Conservation (phyloP, 805 yeast species). For the Metschnikowia amazonensis region DNA sequence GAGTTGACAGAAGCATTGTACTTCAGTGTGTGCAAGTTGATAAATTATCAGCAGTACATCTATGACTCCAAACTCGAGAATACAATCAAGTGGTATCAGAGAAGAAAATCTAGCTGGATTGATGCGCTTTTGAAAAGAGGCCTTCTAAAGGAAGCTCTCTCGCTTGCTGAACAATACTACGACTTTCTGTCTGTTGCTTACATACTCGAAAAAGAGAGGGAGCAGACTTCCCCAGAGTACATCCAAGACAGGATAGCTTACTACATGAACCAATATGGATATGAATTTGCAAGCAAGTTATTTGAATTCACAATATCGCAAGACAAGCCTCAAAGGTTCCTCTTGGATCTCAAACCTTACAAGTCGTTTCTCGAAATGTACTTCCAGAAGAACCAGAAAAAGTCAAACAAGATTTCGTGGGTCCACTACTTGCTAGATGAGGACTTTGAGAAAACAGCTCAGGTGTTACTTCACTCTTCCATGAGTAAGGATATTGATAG, state of each 20-base stretch:
- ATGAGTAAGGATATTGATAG: slow-evolving; percentile 34
- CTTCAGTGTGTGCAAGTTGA: slow-evolving; percentile 34
- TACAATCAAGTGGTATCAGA: slow-evolving; percentile 33
- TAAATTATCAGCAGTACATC: slow-evolving; percentile 30
- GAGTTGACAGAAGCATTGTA: slow-evolving; percentile 31
- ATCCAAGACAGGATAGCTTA: slow-evolving; percentile 34
- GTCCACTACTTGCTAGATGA: slow-evolving; percentile 55
- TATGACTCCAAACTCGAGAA: slow-evolving; percentile 25
- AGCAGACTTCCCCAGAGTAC: slow-evolving; percentile 18
- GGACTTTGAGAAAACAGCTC: slow-evolving; percentile 49
- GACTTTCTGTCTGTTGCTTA: slow-evolving; percentile 66
- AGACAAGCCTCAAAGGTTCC: slow-evolving; percentile 49
- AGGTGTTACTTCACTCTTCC: slow-evolving; percentile 42
- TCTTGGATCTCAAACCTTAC: slow-evolving; percentile 55
- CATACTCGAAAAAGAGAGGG: slow-evolving; percentile 35
- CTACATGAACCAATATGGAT: slow-evolving; percentile 61
- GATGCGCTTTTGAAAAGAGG: slow-evolving; percentile 48
- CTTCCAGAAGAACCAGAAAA: slow-evolving; percentile 39
- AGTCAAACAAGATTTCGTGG: slow-evolving; percentile 65
- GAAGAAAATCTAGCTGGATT: slow-evolving; percentile 51
- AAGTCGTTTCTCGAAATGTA: slow-evolving; percentile 48
- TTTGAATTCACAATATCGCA: slow-evolving; percentile 55
- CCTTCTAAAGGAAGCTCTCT: slow-evolving; percentile 51
- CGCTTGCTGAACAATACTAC: slow-evolving; percentile 58
- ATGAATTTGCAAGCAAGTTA: slow-evolving; percentile 61